Percentiles rank a stretch among this genome's conserved stretches.
phyloP scores from a whole-genome alignment of 805 yeast species.

The Kuraishia capsulata region DNA sequence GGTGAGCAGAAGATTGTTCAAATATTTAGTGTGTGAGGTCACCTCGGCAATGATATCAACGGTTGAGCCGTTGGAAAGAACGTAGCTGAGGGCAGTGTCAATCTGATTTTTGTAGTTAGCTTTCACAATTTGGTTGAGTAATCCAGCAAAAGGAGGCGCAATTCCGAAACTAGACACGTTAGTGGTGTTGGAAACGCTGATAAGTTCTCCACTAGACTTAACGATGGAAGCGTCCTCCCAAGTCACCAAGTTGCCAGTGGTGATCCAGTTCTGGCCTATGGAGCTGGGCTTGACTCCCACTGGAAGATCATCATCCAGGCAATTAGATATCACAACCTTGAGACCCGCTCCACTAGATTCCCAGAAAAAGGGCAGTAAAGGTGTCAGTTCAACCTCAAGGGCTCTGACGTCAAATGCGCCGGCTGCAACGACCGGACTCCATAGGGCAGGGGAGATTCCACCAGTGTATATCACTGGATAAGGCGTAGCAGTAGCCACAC shows the following conservation, averaged over 20 bases:
- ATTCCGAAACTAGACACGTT: conserved; percentile 22
- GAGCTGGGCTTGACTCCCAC: conserved; percentile 14
- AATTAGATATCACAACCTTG: conserved; percentile 44
- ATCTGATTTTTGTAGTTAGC: conserved; percentile 25
- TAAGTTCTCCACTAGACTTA: conserved; percentile 28
- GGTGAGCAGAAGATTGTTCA: conserved; percentile 28
- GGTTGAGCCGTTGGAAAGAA: conserved; percentile 27
- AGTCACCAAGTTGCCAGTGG: conserved; percentile 44
- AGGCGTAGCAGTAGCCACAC: conserved; percentile 57
- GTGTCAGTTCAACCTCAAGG: conserved; percentile 63
- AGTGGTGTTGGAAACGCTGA: conserved; percentile 18
- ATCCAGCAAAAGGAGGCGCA: conserved; percentile 27
- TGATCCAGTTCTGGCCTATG: conserved; percentile 51
- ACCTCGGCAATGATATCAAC: conserved; percentile 20
- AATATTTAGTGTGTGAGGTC: conserved; percentile 20
- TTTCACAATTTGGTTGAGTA: conserved; percentile 27
- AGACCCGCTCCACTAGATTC: conserved; percentile 23
- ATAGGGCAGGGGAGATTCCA: conserved; percentile 69
- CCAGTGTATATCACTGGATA: conserved; percentile 74
- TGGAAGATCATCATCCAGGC: conserved; percentile 29
- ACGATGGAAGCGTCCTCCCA: conserved; percentile 39
- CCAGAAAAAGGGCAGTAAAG: conserved; percentile 66
- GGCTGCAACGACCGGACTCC: conserved; percentile 73
- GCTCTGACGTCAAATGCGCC: conserved; percentile 67
- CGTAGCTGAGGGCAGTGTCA: conserved; percentile 25